phyloP scores from a whole-genome alignment of 495 filamentous ascomycete species.

The Aspergillus carlsbadensis region DNA sequence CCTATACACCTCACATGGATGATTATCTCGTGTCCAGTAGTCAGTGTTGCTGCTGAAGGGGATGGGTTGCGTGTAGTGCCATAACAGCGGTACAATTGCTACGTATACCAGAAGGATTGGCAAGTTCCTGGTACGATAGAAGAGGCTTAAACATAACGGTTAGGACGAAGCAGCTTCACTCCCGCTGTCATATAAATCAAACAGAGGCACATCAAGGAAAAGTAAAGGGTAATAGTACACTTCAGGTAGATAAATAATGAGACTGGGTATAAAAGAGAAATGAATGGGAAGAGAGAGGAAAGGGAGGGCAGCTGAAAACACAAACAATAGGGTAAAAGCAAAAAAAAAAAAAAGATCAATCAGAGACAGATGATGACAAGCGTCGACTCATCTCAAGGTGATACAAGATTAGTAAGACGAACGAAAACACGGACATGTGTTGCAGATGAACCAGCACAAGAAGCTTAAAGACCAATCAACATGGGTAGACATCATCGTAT shows the following conservation, averaged over 20 bases:
- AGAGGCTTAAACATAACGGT: no score
- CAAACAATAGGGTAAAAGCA: constrained; percentile 20
- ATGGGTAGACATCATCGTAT: constrained; percentile 11
- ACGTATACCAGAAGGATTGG: no score
- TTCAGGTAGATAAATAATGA: constrained; percentile 25
- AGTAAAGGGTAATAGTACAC: constrained; percentile 33
- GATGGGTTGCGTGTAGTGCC: no score
- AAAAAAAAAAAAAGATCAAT: constrained; percentile 12
- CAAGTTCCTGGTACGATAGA: no score
- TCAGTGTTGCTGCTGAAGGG: no score
- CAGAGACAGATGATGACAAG: constrained; percentile 3
- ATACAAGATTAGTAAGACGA: constrained; percentile 8
- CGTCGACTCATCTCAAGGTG: not conserved
- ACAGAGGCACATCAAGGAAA: constrained; percentile 22
- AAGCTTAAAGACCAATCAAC: constrained; percentile 11
- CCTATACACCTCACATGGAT: not conserved
- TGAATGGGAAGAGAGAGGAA: constrained; percentile 17
- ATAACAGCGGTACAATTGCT: no score
- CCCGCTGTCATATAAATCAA: constrained; percentile 11
- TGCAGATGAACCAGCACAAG: not conserved
- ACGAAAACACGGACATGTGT: constrained; percentile 5
- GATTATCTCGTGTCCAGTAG: no score
- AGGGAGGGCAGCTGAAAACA: constrained; percentile 18
- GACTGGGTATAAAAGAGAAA: constrained; percentile 34
- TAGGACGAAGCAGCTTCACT: not conserved